Percentiles rank a stretch among this genome's conserved stretches.
These are phyloP conservation scores for Lasiodiplodia sp. DNA, from an alignment of 2,329 filamentous ascomycete genomes.

Conservation along the genomic window DNA sequence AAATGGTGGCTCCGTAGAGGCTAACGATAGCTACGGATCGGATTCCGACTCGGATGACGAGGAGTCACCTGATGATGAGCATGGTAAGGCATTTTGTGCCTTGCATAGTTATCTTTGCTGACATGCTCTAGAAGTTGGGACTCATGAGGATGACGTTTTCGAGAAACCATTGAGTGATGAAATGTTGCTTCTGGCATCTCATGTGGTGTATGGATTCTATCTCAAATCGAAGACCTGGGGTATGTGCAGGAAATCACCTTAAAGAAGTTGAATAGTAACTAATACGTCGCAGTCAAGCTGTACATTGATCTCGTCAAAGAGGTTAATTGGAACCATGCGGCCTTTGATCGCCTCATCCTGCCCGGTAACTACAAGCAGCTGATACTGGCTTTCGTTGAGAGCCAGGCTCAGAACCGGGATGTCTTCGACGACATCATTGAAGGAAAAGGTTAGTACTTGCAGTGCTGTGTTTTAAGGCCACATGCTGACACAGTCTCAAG, in stretches of 20 bases:
- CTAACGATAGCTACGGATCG: background rate
- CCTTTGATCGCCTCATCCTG: conserved; percentile 43
- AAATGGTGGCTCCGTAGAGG: too few relatives aligned
- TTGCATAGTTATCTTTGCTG: background rate
- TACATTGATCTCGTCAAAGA: conserved; percentile 38
- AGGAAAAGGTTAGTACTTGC: conserved; percentile 38
- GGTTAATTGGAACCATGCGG: conserved; percentile 41
- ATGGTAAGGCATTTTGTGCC: background rate
- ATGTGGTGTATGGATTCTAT: conserved; percentile 41
- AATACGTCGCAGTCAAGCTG: background rate
- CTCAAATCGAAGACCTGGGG: conserved; percentile 44
- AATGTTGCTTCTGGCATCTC: conserved; percentile 36
- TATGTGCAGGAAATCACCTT: background rate
- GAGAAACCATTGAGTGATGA: conserved; percentile 33
- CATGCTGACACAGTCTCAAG: background rate
- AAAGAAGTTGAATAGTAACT: background rate
- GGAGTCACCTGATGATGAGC: background rate
- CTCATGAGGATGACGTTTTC: background rate
- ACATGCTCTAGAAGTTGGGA: background rate
- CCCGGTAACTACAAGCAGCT: conserved; percentile 40
- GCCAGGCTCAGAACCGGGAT: conserved; percentile 34
- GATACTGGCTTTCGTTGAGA: conserved; percentile 39
- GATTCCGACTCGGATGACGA: background rate
- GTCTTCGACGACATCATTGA: conserved; percentile 43
- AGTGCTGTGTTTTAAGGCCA: too few relatives aligned